Evolutionary conservation across 2,329 filamentous ascomycete species (phyloP), one percentile per base, ranked within the genome.

Genomic region (Teratosphaeria zuluensis): DNA sequence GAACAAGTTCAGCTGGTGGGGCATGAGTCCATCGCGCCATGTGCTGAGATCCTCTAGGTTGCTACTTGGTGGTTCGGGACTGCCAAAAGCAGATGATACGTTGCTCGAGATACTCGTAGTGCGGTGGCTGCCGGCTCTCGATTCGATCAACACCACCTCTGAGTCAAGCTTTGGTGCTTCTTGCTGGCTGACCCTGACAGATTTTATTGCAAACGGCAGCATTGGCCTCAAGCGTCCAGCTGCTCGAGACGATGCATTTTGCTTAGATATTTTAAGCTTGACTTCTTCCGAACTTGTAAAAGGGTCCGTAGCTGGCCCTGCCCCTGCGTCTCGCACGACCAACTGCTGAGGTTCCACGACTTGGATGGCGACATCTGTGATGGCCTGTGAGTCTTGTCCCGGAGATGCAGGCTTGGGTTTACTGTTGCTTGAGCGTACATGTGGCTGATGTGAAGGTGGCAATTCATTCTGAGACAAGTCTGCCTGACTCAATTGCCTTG

Each of bases 391-490:
- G 4, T 70, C 70, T 52, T 70, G 71, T 46, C 66, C 63, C 30
- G 75, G 75, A 21, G 72, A 76, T 67, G 62, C 75, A 71, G 68
- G 77, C 64, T 68, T 66, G 64, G 60, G 75, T 70, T 68, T 79
- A 48, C 65, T 72, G 56, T 77, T 77, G 64, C 74, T 76, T 1
- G 74, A 75, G 11, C 76, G 46, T 14, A 55, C 32, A 28, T 63
- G 52, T 32, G 59, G 54, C 48, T 60, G 61, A 42, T 63, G 58
- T 7, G 59, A 61, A 12, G 58, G 59, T 31, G 57, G 63, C 31
- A 55, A 56, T 16, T 24, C 32, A 30, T 56, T 21, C 38, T 56
- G 35, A 19, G 38, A 28, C n/a, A 57, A 51, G 2, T 56, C 31
- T 0, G 53, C 24, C 38, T 59, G 48, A 31, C 61, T 14, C 31